Base-by-base conservation (phyloP, 306 rosid species). In the Vachellia pachyceras region DNA sequence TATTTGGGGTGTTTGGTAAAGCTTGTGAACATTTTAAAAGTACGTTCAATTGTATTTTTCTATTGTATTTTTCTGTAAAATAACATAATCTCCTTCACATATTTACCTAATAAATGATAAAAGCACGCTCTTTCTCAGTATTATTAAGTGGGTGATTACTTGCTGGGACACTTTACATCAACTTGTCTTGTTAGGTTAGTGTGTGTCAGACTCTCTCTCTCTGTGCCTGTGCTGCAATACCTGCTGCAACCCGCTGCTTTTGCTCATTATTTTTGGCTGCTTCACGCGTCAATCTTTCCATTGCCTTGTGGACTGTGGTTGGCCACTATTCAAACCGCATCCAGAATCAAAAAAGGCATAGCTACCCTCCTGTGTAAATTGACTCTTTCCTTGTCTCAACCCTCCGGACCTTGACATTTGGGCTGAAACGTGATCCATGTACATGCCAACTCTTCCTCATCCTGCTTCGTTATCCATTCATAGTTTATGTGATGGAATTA, bases 111-210 rank as follows among this genome's bases (percentile, higher is more conserved):
- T n/a, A n/a, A n/a, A n/a, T n/a, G n/a, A n/a, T n/a, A n/a, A n/a
- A n/a, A n/a, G n/a, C n/a, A n/a, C n/a, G n/a, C n/a, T n/a, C n/a
- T n/a, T n/a, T n/a, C n/a, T n/a, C n/a, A n/a, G n/a, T n/a, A n/a
- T 80, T 76, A 79, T 70, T 72, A 90, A 84, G 89, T 82, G 77
- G 80, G 77, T 67, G 87, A 72, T 80, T 84, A 89, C 77, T 85
- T 86, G 93, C 90, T 84, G 95, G 94, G 87, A 88, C 84, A 88
- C 83, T 67, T 9, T 82, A 80, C 77, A 83, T 61, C 73, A 82
- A 84, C 82, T 82, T 86, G 85, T 78, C 85, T 49, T 78, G 79
- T 83, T 77, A 52, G 15, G 36, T 55, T 20, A 10, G 44, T 37
- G 61, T 76, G 82, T 86, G 93, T 89, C 91, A 92, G 95, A 88